Conservation (phyloP, 495 filamentous ascomycete genomes). For the Oidiodendron maius region DNA sequence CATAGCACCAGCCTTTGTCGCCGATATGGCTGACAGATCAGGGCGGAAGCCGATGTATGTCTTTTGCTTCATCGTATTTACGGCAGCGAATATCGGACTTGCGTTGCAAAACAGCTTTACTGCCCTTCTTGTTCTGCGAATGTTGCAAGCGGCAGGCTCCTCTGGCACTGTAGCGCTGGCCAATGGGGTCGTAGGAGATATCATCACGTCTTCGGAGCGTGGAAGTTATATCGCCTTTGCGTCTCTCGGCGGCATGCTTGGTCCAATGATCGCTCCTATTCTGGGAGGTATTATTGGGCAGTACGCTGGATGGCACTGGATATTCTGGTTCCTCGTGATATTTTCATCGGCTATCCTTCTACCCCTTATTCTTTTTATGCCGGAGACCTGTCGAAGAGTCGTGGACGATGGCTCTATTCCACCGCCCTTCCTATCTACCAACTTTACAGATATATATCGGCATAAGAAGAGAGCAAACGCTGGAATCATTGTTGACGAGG, state of each 20-base stretch:
- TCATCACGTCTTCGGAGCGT: conserved; percentile 43
- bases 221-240: conserved; percentile 41
- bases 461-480: conserved; percentile 17
- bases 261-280: conserved; percentile 51
- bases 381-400: conserved; percentile 60
- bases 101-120: conserved; percentile 45
- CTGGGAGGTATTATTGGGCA: conserved; percentile 56
- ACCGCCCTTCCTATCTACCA: conserved; percentile 33
- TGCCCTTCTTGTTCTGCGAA: conserved; percentile 46
- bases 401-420: conserved; percentile 61
- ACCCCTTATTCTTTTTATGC: conserved; percentile 31
- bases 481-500: conserved; percentile 6
- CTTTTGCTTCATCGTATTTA: conserved; percentile 44
- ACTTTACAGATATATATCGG: conserved; percentile 30
- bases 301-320: conserved; percentile 58
- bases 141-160: conserved; percentile 47
- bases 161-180: conserved; percentile 42
- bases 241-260: conserved; percentile 28
- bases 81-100: conserved; percentile 47
- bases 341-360: conserved; percentile 43
- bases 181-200: conserved; percentile 47
- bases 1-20: conserved; percentile 51
- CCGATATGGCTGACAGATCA: conserved; percentile 45
- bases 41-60: conserved; percentile 53
- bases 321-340: conserved; percentile 66